Conservation (phyloP, 805 yeast genomes). For the Ogataea methylovora region DNA sequence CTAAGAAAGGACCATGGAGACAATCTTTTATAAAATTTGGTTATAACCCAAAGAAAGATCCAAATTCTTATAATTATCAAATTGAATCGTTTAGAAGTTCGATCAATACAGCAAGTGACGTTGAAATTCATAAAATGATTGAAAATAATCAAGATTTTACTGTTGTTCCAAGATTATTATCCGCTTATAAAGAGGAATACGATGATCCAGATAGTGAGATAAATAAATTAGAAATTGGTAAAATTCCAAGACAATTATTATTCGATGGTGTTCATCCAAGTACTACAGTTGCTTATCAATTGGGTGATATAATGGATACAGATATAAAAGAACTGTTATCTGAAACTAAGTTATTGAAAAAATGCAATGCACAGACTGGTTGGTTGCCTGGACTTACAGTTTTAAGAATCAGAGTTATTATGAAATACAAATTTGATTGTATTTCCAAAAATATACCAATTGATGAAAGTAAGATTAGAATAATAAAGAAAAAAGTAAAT, state of each 20-base stretch:
- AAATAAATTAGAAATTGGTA: constrained; percentile 12
- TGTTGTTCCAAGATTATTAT: constrained; percentile 19
- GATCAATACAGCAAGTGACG: constrained; percentile 22
- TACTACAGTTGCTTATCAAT: constrained; percentile 60
- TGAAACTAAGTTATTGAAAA: constrained; percentile 28
- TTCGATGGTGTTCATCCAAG: constrained; percentile 74
- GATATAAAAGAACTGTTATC: constrained; percentile 42
- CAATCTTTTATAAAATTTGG: constrained; percentile 77
- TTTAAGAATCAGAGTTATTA: constrained; percentile 56
- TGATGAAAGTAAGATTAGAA: constrained; percentile 32
- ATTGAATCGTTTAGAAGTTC: constrained; percentile 68
- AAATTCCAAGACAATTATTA: constrained; percentile 39
- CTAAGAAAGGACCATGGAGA: constrained; percentile 92
- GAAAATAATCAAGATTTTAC: constrained; percentile 15
- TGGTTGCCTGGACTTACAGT: constrained; percentile 67
- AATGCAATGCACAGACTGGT: constrained; percentile 61
- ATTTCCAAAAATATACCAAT: constrained; percentile 45
- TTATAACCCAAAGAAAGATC: constrained; percentile 59
- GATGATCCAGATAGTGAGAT: constrained; percentile 15
- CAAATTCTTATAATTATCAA: constrained; percentile 57
- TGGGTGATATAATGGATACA: constrained; percentile 70
- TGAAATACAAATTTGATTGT: constrained; percentile 64
- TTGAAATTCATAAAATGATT: constrained; percentile 15
- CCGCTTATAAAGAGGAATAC: constrained; percentile 11
- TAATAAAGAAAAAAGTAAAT: constrained; percentile 32